Percentiles rank a stretch among this genome's conserved stretches.
These are phyloP conservation scores for Candida ortonii DNA, from an alignment of 805 yeast genomes.

Conservation along the genomic window DNA sequence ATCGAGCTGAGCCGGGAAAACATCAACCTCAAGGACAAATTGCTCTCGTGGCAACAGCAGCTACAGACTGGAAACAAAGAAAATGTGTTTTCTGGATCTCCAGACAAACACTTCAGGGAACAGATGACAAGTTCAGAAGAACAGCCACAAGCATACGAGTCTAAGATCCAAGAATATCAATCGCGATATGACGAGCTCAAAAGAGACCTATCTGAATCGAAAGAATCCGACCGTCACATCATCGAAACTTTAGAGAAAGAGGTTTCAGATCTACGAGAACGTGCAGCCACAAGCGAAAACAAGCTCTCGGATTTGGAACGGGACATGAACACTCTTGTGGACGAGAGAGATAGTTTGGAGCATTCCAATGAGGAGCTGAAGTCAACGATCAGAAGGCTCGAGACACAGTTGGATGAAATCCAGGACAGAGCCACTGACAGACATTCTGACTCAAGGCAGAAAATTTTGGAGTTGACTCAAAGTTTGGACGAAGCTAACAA, in stretches of 20 bases:
- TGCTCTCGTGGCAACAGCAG: constrained; percentile 2
- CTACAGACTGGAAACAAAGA: constrained; percentile 11
- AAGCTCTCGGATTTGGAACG: constrained; percentile 15
- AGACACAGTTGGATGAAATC: constrained; percentile 6
- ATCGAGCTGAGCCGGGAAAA: constrained; percentile 33
- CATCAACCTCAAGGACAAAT: constrained; percentile 10
- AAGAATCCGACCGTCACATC: constrained; percentile 4
- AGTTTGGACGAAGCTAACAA: constrained; percentile 15
- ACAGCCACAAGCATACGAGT: constrained; percentile 7
- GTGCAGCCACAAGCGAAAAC: constrained; percentile 9
- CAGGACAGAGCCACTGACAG: constrained; percentile 5
- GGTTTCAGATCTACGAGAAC: constrained; percentile 8
- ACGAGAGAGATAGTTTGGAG: constrained; percentile 17
- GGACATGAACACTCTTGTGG: constrained; percentile 8
- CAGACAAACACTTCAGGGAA: constrained; percentile 7
- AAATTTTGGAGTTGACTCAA: constrained; percentile 13
- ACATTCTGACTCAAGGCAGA: constrained; percentile 10
- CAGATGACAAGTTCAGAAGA: constrained; percentile 6
- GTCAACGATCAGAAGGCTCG: constrained; percentile 5
- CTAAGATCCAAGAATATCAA: constrained; percentile 9
- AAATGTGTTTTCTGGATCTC: constrained; percentile 5
- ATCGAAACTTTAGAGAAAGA: constrained; percentile 2
- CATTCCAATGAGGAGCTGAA: constrained; percentile 11
- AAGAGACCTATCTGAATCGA: constrained; percentile 6
- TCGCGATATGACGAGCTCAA: constrained; percentile 9